Evolutionary conservation across 2,329 filamentous ascomycete species (phyloP), one percentile per base, ranked within the genome.

Genomic region (Epichloe glyceriae): DNA sequence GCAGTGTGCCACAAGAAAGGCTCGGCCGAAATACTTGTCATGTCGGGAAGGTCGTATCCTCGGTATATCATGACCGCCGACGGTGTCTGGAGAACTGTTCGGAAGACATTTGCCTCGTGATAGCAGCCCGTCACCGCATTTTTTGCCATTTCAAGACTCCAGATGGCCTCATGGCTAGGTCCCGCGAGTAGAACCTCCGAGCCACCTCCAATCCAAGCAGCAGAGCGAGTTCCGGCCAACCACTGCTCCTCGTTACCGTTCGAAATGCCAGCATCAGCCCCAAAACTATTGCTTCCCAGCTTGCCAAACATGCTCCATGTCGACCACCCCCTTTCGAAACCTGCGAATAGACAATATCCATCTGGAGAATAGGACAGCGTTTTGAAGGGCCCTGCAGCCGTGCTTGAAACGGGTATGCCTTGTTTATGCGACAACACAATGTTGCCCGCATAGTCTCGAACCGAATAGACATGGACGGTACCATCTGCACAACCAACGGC

Each of bases 301-400:
- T 95, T 96, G 35, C 93, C 93, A 67, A 95, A 98, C 38, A 97
- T 93, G 64, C 91, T 97, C 91, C 91, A 98, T 45, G 83, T 91
- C 4, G 87, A 85, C 93, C 93, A 98, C 0, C 93, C 94, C 52
- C 84, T 82, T 60, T 93, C 84, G 62, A 91, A 97, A 1, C 91
- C 93, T 42, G 86, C 89, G 67, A 98, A 96, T 8, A 98, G 76
- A 64, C 90, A 95, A 65, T 97, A 96, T 17, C 93, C 93, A 65
- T 98, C 93, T 0, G 91, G 89, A 1, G 93, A 96, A 70, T 95
- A 98, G 53, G 71, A 81, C 56, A 98, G 68, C 33, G 82, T 85
- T 2, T 80, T 88, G 48, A 96, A 70, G 12, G 70, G 66, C 0
- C 93, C 93, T 1, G 88, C 83, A 15, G 79, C 76, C 17, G 75